phyloP scores from a whole-genome alignment of 2,329 filamentous ascomycete species.

The Colletotrichum sp. region DNA sequence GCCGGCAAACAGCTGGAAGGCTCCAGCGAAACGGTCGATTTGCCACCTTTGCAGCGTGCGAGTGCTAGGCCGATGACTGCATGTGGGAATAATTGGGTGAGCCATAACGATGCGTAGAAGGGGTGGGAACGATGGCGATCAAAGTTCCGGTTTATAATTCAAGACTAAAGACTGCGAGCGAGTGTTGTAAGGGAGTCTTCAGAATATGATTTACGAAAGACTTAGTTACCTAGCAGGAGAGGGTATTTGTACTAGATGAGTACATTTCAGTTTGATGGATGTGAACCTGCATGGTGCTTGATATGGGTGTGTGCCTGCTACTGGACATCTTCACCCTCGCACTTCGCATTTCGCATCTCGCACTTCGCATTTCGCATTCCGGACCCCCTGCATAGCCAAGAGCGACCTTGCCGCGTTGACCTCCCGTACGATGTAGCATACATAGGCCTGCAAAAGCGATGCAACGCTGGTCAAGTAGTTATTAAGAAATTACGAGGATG shows the following conservation, averaged over 20 bases:
- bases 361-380: background rate
- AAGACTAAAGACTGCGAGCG: background rate
- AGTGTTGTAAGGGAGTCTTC: background rate
- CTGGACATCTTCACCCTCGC: background rate
- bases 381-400: background rate
- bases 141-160: background rate
- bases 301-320: background rate
- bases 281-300: background rate
- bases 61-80: background rate
- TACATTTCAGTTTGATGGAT: background rate
- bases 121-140: background rate
- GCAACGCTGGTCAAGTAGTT: background rate
- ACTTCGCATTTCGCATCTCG: background rate
- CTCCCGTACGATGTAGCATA: background rate
- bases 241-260: background rate
- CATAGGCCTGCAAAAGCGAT: background rate
- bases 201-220: background rate
- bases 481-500: background rate
- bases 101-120: background rate
- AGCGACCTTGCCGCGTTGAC: background rate
- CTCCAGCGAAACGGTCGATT: background rate
- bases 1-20: background rate
- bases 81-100: background rate
- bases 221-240: background rate
- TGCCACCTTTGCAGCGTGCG: background rate